These are phyloP conservation scores for Centrapalus pauciflorus DNA, from an alignment of 129 eudicot species.

Conservation along the genomic window DNA sequence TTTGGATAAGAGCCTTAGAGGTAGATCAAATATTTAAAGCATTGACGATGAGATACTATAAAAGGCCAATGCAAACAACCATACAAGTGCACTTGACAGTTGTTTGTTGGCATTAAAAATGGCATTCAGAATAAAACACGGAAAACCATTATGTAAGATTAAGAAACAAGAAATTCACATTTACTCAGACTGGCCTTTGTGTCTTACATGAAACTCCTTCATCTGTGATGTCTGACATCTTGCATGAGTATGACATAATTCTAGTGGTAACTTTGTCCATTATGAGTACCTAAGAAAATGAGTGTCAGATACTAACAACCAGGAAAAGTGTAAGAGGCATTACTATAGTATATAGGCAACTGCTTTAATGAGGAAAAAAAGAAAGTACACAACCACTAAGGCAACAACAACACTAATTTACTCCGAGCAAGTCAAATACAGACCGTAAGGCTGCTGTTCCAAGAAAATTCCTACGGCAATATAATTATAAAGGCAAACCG, in stretches of 20 bases:
- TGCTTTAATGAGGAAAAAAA: background rate
- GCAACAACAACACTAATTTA: background rate
- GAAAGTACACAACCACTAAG: background rate
- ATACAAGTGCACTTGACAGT: background rate
- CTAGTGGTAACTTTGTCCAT: slow-evolving; percentile 84
- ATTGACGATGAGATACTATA: background rate
- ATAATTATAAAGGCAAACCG: background rate
- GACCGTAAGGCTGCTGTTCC: background rate
- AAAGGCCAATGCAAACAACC: background rate
- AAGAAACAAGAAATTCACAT: slow-evolving; percentile 10
- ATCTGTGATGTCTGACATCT: slow-evolving; percentile 92
- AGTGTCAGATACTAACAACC: slow-evolving; percentile 6
- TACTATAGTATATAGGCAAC: background rate
- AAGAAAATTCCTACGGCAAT: background rate
- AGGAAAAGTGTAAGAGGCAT: background rate
- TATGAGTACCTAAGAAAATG: slow-evolving; percentile 65
- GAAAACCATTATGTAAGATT: slow-evolving; percentile 1
- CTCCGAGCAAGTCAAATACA: background rate
- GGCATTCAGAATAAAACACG: background rate
- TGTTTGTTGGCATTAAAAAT: too few relatives aligned
- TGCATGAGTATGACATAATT: slow-evolving; percentile 84
- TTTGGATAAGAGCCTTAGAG: too few relatives aligned
- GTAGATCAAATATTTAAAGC: too few relatives aligned
- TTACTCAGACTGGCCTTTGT: slow-evolving; percentile 34
- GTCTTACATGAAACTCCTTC: slow-evolving; percentile 97